phyloP scores from a whole-genome alignment of 2,329 filamentous ascomycete genomes.

The Aureobasidium pullulans region DNA sequence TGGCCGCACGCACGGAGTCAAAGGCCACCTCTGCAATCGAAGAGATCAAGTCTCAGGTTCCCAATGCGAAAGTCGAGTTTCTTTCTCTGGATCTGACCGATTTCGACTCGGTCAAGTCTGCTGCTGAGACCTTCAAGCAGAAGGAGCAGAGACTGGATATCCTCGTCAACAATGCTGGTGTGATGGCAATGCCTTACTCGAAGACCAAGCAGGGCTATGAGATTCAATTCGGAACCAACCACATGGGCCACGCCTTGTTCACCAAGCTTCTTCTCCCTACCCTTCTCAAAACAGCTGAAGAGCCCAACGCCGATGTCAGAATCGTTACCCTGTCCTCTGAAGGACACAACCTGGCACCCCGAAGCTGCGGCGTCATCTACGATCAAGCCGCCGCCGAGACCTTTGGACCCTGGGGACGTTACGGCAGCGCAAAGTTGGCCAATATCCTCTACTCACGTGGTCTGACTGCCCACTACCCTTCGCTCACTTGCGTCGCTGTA shows the following conservation, averaged over 20 bases:
- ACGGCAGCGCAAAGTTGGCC: slow-evolving; percentile 44
- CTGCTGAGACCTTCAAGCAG: slow-evolving; percentile 31
- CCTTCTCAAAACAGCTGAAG: slow-evolving; percentile 34
- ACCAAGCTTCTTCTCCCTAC: slow-evolving; percentile 39
- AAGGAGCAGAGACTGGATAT: slow-evolving; percentile 37
- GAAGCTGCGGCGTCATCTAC: slow-evolving; percentile 27
- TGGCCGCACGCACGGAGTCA: slow-evolving; percentile 37
- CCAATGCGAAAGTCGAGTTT: slow-evolving; percentile 30
- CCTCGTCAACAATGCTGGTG: slow-evolving; percentile 41
- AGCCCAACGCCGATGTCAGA: slow-evolving; percentile 31
- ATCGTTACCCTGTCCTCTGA: slow-evolving; percentile 35
- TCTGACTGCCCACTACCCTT: slow-evolving; percentile 37
- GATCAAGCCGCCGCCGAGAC: slow-evolving; percentile 24
- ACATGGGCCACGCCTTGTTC: slow-evolving; percentile 44
- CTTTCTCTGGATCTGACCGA: slow-evolving; percentile 37
- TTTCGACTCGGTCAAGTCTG: slow-evolving; percentile 33
- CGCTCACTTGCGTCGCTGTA: slow-evolving; percentile 36
- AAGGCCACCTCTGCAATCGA: slow-evolving; percentile 36
- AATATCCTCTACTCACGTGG: slow-evolving; percentile 41
- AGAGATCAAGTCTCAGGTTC: slow-evolving; percentile 30
- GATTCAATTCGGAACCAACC: slow-evolving; percentile 45
- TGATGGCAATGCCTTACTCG: slow-evolving; percentile 29
- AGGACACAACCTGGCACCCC: slow-evolving; percentile 20
- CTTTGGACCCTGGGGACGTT: slow-evolving; percentile 30
- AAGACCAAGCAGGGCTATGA: slow-evolving; percentile 43